Evolutionary conservation across 164 flowering plant genomes (phyloP), one percentile per base, ranked within the genome.

Genomic region (Tinospora cordifolia): DNA sequence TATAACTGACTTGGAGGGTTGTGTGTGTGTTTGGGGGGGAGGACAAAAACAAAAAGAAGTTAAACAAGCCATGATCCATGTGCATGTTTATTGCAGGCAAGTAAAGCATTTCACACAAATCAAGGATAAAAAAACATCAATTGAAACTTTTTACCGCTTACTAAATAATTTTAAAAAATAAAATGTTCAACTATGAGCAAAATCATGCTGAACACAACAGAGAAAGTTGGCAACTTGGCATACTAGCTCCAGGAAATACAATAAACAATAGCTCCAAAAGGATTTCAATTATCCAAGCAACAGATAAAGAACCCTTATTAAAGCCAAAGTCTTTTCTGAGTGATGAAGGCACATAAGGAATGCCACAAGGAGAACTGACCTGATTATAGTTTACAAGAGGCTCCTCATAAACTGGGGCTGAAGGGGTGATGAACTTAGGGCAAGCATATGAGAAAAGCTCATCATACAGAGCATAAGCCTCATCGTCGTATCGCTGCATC

Each of bases 361-460:
- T 2, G 6, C 11, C 8, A 0, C 25, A 41, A 22, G 24, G 39
- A 73, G 21, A 22, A 36, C 6, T 22, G 75, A 94, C 98, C 94
- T 92, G 99, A 83, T 95, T 95, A 83, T 95, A 95, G 58, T 95
- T 95, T 46, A 92, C 97, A 68, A 95, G 90, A 73, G 98, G 96
- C 78, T 95, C 98, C 68, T 90, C 94, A 78, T 79, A 95, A 75
- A 79, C 82, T 15, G 98, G 93, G 59, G 92, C 86, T 30, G 98
- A 89, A 9, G 99, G 98, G 22, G 96, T 95, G 63, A 95, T 95
- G 74, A 95, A 95, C 79, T 95, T 95, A 8, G 99, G 99, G 65
- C 99, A 95, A 26, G 98, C 98, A 85, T 95, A 95, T 2, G 99
- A 95, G 84, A 95, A 95, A 60, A 91, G 96, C 83, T 95, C 99